These are phyloP conservation scores for Phycomyces nitens DNA, from an alignment of 192 early-diverging fungal genomes.

Conservation along the genomic window DNA sequence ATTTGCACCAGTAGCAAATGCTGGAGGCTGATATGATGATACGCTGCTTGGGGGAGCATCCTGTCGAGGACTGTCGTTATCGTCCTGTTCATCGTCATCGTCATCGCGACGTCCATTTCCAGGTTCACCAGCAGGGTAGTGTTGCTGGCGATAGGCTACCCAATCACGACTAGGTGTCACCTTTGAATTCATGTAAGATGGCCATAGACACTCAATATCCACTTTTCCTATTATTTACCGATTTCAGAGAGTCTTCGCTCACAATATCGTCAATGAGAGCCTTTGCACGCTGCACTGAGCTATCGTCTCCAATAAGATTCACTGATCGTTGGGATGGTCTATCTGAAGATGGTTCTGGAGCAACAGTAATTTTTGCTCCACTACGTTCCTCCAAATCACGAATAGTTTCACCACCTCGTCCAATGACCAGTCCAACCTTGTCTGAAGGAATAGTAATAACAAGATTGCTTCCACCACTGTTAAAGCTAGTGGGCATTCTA, in stretches of 20 bases:
- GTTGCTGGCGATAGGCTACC: conserved; percentile 10
- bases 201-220: too few species aligned
- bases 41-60: background rate
- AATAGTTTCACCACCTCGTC: conserved; percentile 74
- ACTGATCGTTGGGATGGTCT: conserved; percentile 49
- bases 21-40: background rate
- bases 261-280: conserved; percentile 76
- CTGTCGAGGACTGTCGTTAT: too few species aligned
- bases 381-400: conserved; percentile 63
- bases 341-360: conserved; percentile 46
- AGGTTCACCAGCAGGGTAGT: background rate
- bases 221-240: background rate
- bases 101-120: background rate
- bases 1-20: conserved; percentile 20
- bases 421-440: conserved; percentile 85
- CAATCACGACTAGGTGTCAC: conserved; percentile 13
- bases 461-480: conserved; percentile 30
- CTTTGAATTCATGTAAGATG: background rate
- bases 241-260: conserved; percentile 20
- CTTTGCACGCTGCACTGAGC: conserved; percentile 66
- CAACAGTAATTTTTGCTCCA: conserved; percentile 68
- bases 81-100: background rate
- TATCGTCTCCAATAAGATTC: conserved; percentile 66
- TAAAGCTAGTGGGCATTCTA: conserved; percentile 10
- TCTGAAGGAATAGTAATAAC: conserved; percentile 57